Percentiles rank a stretch among this genome's conserved stretches.
These are phyloP conservation scores for Amaranthus hypochondriacus DNA, from an alignment of 148 eudicot genomes.

Conservation along the genomic window DNA sequence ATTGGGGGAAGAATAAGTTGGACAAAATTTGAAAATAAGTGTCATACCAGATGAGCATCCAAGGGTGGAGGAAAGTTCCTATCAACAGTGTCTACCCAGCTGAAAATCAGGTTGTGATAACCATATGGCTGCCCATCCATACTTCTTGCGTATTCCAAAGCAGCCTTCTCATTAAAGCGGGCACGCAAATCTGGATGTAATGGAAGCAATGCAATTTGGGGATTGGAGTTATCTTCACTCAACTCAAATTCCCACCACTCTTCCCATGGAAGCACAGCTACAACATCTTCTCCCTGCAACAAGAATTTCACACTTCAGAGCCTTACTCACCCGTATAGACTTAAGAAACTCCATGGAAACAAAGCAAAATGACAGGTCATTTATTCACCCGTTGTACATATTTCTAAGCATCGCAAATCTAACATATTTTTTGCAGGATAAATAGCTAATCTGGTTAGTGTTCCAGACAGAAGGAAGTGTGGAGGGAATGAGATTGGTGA, in stretches of 20 bases:
- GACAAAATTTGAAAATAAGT: neutral
- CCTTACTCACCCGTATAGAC: neutral
- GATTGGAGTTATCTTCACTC: slow-evolving; percentile 69
- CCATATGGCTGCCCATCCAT: slow-evolving; percentile 86
- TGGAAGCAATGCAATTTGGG: slow-evolving; percentile 92
- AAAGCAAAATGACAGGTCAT: too few relatives aligned
- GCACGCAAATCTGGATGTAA: slow-evolving; percentile 76
- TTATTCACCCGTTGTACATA: too few relatives aligned
- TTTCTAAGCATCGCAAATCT: too few relatives aligned
- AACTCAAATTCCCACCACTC: slow-evolving; percentile 96
- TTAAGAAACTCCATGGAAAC: too few relatives aligned
- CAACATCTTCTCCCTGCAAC: slow-evolving; percentile 74
- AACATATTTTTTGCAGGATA: too few relatives aligned
- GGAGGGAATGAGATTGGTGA: too few relatives aligned
- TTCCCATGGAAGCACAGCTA: slow-evolving; percentile 89
- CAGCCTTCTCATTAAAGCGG: slow-evolving; percentile 81
- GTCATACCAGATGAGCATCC: slow-evolving; percentile 86
- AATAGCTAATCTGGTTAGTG: too few relatives aligned
- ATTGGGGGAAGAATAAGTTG: too few relatives aligned
- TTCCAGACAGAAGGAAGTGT: too few relatives aligned
- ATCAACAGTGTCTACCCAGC: slow-evolving; percentile 92
- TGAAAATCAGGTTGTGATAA: slow-evolving; percentile 85
- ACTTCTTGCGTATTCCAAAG: slow-evolving; percentile 94
- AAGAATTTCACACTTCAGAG: slow-evolving; percentile 8
- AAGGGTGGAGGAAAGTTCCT: slow-evolving; percentile 86